Base-by-base conservation (phyloP, 768 basidiomycete genomes). In the Pisolithus albus region DNA sequence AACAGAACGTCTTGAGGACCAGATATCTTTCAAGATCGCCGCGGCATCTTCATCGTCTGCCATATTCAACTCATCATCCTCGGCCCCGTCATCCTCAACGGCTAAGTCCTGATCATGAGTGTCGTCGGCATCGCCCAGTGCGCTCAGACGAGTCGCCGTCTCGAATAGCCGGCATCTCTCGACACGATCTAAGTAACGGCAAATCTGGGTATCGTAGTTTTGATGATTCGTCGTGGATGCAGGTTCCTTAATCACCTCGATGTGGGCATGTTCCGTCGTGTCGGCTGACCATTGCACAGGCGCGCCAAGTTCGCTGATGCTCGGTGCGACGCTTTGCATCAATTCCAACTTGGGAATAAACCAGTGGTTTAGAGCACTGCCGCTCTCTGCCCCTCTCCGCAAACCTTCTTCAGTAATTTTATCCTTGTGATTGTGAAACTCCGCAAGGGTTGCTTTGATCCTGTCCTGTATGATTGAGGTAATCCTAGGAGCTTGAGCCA, bases 291-390 rank as follows among this genome's bases (percentile, higher is more conserved):
- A 71, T 30, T 54, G 46, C 24, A 54, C 59, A 3, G 67, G 45
- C 11, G 56, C 59, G 0, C 74, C 72, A 34, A 61, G 63, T n/a
- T 39, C 39, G 7, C 47, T 47, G 19, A 72, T 69, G 51, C 59
- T 69, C 2, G 57, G 49, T 5, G 60, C 55, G 5, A 74, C 62
- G 38, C 63, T 66, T 18, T 71, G 70, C n/a, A 72, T 51, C 19
- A 70, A 60, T 46, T 73, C 70, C 8, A 75, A 62, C 54, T 78
- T 78, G 1, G 70, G 73, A 41, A 77, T 76, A n/a, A 67, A 46
- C 58, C 67, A 77, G 49, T 74, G 54, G 7, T 67, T 30, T 23
- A 72, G 66, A 1, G 61, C 10, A n/a, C 26, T 49, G 9, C n/a
- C n/a, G n/a, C 59, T 50, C 11, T 42, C 53, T 38, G 61, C 60